Base-by-base conservation (phyloP, 75 land plant species). In the Pseudotsuga menziesii region DNA sequence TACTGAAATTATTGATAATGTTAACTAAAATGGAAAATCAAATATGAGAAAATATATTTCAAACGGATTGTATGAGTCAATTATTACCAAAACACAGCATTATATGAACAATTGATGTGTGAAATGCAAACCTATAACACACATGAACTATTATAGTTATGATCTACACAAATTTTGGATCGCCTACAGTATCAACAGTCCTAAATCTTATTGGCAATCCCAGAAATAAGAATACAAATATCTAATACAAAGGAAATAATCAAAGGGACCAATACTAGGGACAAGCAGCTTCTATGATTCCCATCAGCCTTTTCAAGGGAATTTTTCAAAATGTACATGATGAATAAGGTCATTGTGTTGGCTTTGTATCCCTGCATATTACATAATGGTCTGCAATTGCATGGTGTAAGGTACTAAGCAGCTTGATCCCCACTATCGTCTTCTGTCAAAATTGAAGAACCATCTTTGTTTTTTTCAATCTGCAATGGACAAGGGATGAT, bases 181-280 rank as follows among this genome's bases (percentile, higher is more conserved):
- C 19, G 27, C 69, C 41, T 64, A 32, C 35, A 16, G 32, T 64
- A 64, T 64, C 41, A 32, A 64, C 69, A 64, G 69, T 17, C 69
- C 69, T 64, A 64, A 32, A 64, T 29, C 69, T 64, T 64, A 64
- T 29, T 35, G 69, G 35, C 39, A 64, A 64, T 64, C 69, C 35
- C 15, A 32, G 35, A 64, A 64, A 29, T 64, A 25, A 64, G 32
- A 16, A 20, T 32, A 64, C 69, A 64, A 64, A 64, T 17, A 35
- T 59, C 61, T 17, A 64, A 5, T 64, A 36, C 41, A 64, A 32
- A 64, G 32, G 69, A 32, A 64, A 64, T 64, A 64, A 64, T 29
- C 32, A 64, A 29, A 35, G 20, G 41, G 41, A 32, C 39, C 35
- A 32, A 64, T 64, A 41, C 69, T 64, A 32, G 69, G n/a, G 69